Conservation (phyloP, 352 stramenopile genomes). For the Pythium apleroticum region DNA sequence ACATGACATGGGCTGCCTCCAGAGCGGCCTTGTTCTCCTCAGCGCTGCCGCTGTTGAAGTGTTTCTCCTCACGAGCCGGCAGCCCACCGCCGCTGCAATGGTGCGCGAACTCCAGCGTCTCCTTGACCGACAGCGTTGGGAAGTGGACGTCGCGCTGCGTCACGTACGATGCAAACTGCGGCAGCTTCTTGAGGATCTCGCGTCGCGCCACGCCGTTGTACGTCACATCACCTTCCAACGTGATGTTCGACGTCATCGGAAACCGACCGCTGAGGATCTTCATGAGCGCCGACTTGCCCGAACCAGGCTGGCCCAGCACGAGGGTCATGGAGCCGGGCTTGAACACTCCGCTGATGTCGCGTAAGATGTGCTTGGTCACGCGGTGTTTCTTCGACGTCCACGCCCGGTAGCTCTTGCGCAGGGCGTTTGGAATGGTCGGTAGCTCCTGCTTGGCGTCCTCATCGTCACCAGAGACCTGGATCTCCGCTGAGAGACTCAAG, state of each 20-base stretch:
- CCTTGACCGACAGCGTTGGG: constrained; percentile 32
- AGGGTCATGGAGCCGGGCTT: constrained; percentile 48
- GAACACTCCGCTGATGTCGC: constrained; percentile 38
- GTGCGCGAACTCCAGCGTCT: constrained; percentile 34
- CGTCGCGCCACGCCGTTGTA: constrained; percentile 42
- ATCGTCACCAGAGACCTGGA: neutral
- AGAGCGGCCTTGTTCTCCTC: neutral
- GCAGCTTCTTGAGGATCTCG: constrained; percentile 33
- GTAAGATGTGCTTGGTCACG: neutral
- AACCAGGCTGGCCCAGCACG: constrained; percentile 47
- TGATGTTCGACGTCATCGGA: constrained; percentile 38
- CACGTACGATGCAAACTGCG: constrained; percentile 51
- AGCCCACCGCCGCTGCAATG: constrained; percentile 21
- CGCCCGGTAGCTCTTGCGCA: neutral
- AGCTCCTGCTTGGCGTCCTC: neutral
- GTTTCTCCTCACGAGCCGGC: neutral
- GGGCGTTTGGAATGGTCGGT: constrained; percentile 2
- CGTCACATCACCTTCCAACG: constrained; percentile 37
- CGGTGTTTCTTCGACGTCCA: neutral
- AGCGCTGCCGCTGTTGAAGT: neutral
- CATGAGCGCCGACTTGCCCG: constrained; percentile 52
- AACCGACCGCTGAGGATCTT: constrained; percentile 53
- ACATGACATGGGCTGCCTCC: constrained; percentile 19
- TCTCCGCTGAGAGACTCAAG: constrained; percentile 33
- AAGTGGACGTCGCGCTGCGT: constrained; percentile 32